Evolutionary conservation across 352 stramenopile species (phyloP).

Genomic region (Albugo laibachii): DNA sequence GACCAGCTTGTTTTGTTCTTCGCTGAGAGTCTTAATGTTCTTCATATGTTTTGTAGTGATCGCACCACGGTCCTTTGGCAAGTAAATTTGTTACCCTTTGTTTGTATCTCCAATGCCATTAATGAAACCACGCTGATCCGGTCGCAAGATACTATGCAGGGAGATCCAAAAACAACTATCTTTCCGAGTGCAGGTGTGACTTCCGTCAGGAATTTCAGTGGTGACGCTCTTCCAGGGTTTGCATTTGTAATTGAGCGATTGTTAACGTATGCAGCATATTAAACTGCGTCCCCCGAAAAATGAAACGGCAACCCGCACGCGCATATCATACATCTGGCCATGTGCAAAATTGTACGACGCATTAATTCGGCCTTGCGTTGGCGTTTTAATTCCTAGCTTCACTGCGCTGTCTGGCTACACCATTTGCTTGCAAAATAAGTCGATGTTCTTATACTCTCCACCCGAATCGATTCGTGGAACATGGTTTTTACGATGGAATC

Average conservation of each 20-base stretch:
- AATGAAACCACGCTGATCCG: background rate
- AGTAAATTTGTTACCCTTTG: background rate
- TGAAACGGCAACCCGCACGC: background rate
- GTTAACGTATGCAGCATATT: background rate
- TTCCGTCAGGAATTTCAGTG: background rate
- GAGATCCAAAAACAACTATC: background rate
- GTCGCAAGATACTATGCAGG: background rate
- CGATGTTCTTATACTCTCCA: background rate
- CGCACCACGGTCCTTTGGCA: background rate
- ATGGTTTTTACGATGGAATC: background rate
- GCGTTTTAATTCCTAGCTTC: background rate
- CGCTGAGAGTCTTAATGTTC: background rate
- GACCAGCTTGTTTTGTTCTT: background rate
- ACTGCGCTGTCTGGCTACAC: background rate
- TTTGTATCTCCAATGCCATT: background rate
- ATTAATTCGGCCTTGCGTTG: background rate
- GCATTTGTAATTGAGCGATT: background rate
- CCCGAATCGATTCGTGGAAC: background rate
- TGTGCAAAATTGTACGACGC: background rate
- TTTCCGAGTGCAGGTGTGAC: background rate
- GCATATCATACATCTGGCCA: background rate
- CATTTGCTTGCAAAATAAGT: background rate
- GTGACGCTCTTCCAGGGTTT: background rate
- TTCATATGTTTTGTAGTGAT: background rate
- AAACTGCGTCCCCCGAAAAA: background rate